Evolutionary conservation across 441 rosid species (phyloP), one percentile per base, ranked within the genome.

Genomic region (Aleurites moluccanus): DNA sequence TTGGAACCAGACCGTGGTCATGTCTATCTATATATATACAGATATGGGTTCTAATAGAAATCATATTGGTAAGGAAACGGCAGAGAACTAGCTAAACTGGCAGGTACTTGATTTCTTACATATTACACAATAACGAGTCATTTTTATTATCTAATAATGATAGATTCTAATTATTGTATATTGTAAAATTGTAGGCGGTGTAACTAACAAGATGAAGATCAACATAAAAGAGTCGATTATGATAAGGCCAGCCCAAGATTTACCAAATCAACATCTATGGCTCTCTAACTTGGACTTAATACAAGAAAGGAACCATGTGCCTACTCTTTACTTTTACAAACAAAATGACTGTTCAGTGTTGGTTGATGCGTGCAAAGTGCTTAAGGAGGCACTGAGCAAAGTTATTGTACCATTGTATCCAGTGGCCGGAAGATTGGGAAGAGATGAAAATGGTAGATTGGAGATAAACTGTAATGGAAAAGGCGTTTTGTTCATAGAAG

Each of bases 401-500:
- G 75, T 69, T 56, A 52, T 74, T 18, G 78, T 74, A 5, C 30
- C 50, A 10, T 79, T 74, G 38, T 64, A 74, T 20, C 81, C 81
- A 0, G 42, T 62, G 15, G 81, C 81, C 0, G 78, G 81, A 2
- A 78, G 81, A 38, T 9, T 73, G 61, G 67, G 11, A 13, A 52
- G 21, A 40, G 77, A 73, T n/a, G 75, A 53, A 0, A 44, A 79
- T 14, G 70, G 75, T 1, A 57, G 74, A 49, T 13, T 47, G 2
- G 7, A 53, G n/a, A 78, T 82, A 3, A 35, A 75, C 0, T 88
- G 88, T 60, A 80, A 82, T 10, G 83, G 64, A 0, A 45, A 78
- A 3, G 89, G 90, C 4, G 88, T 57, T 23, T 20, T 79, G 13
- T 82, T 81, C 18, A 5, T 84, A 1, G 86, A 82, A 61, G 89